phyloP scores from a whole-genome alignment of 768 basidiomycete genomes.

The Suillus subaureus region DNA sequence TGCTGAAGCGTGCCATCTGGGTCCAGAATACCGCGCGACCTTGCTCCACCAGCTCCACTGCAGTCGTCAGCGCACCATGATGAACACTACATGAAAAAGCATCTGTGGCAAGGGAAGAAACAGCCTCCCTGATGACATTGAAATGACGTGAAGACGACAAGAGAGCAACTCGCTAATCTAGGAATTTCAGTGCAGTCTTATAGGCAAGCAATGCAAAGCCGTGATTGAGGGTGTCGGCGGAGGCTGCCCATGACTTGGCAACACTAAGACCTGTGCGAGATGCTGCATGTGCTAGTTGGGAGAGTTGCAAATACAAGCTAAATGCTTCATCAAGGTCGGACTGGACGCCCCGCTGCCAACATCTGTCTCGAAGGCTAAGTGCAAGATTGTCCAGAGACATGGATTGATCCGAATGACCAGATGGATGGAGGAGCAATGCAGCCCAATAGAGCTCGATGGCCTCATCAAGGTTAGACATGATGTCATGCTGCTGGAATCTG shows the following conservation, averaged over 20 bases:
- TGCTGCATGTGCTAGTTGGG: not conserved
- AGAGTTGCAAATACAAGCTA: not conserved
- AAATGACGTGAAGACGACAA: not conserved
- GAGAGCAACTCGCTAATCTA: not conserved
- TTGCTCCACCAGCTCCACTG: constrained; percentile 17
- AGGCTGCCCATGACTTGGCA: not conserved
- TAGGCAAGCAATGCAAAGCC: not conserved
- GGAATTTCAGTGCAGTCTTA: not conserved
- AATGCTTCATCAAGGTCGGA: not conserved
- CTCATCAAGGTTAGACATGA: not conserved
- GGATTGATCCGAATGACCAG: not conserved
- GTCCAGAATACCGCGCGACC: constrained; percentile 34
- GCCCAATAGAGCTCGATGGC: not conserved
- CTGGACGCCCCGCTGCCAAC: rapidly evolving
- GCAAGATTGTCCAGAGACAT: not conserved
- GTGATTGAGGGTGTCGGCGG: not conserved
- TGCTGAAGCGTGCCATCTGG: constrained; percentile 26
- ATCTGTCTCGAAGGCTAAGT: rapidly evolving
- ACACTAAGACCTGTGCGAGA: not conserved
- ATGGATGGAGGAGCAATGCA: not conserved
- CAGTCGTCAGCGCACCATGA: not conserved
- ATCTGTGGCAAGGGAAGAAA: not conserved
- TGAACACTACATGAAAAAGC: not conserved
- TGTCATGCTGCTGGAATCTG: too few relatives aligned
- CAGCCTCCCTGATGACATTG: not conserved